Conservation (phyloP, 192 early-diverging fungal species). For the Coemansia sp. region DNA sequence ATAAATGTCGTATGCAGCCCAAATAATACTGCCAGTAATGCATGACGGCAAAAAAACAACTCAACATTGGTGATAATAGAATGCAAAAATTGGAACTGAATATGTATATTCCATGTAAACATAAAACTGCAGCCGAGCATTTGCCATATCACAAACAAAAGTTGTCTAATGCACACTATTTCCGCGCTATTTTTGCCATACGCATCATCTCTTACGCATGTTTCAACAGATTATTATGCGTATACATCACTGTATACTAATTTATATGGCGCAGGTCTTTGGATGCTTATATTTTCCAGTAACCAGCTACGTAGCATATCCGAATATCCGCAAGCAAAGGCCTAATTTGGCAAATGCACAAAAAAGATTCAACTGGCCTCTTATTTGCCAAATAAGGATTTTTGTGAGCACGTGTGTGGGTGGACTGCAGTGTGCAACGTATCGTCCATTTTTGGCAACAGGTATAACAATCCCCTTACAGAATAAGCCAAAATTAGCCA, state of each 20-base stretch:
- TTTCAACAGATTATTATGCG: background rate
- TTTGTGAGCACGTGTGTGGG: background rate
- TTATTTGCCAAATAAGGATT: background rate
- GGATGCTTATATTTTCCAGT: background rate
- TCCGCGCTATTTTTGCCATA: background rate
- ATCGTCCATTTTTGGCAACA: constrained; percentile 1
- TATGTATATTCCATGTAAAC: background rate
- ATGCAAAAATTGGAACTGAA: background rate
- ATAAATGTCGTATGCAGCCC: background rate
- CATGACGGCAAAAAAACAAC: background rate
- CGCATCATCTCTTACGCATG: background rate
- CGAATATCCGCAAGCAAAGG: background rate
- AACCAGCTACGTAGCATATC: background rate
- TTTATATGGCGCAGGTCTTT: background rate
- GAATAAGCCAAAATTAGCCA: background rate
- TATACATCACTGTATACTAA: background rate
- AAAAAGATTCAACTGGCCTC: background rate
- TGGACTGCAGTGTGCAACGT: background rate
- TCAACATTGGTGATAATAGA: background rate
- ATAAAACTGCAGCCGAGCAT: no score
- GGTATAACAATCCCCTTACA: background rate
- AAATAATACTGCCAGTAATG: background rate
- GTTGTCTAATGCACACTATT: background rate
- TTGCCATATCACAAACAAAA: background rate
- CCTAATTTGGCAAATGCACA: background rate